phyloP scores from a whole-genome alignment of 345 rosid species.

The Erysimum cheiranthoides region DNA sequence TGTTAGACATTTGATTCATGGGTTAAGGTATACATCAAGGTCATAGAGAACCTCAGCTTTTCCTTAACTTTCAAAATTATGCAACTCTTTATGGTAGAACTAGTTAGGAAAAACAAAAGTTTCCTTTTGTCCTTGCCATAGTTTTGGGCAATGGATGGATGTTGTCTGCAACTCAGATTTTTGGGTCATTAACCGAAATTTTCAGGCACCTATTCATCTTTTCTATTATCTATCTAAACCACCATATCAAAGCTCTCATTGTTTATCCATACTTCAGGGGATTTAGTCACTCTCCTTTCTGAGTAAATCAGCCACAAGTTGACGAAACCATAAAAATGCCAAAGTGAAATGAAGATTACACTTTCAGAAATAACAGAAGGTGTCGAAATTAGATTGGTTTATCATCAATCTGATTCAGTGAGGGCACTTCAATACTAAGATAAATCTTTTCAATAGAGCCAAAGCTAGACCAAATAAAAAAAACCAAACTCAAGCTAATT shows the following conservation, averaged over 20 bases:
- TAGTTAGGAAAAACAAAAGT: background rate
- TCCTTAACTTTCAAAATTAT: background rate
- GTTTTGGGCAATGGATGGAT: background rate
- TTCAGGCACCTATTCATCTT: background rate
- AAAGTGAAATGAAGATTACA: too few species aligned
- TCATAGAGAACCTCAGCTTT: background rate
- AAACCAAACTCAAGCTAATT: background rate
- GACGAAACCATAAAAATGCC: too few species aligned
- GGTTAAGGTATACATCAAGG: background rate
- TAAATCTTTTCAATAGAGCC: background rate
- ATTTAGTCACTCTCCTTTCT: background rate
- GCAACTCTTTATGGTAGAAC: slow-evolving; percentile 3
- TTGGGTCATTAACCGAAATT: background rate
- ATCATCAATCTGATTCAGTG: background rate
- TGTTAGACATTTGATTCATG: slow-evolving; percentile 4
- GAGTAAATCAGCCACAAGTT: too few species aligned
- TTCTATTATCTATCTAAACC: background rate
- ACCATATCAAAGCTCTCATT: background rate
- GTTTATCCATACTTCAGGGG: background rate
- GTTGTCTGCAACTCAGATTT: background rate
- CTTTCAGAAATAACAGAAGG: too few species aligned
- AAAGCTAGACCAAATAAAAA: background rate
- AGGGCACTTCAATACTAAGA: background rate
- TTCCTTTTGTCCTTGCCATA: background rate
- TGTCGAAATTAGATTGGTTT: background rate